Percentiles rank a stretch among this genome's conserved stretches.
Evolutionary conservation across 1,284 basidiomycete genomes (phyloP).

Genomic region (Meripilus lineatus): DNA sequence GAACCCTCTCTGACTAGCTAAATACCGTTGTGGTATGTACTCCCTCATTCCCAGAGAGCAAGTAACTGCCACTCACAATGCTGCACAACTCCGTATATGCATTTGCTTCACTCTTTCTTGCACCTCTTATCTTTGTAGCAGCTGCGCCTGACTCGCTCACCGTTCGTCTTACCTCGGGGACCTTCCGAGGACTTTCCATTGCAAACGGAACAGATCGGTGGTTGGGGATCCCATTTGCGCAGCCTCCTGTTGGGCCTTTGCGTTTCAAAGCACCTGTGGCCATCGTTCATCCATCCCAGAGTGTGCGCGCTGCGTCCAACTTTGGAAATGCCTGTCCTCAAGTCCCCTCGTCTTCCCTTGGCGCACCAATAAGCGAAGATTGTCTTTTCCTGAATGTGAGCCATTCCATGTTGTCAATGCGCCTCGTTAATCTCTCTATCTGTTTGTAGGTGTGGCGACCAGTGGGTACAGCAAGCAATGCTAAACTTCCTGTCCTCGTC

Average conservation of each 20-base stretch:
- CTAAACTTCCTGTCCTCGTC: constrained; percentile 42
- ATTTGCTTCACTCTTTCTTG: too few species aligned
- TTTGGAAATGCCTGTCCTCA: constrained; percentile 62
- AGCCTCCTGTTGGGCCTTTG: constrained; percentile 48
- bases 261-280: constrained; percentile 59
- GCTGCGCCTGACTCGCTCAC: constrained; percentile 27
- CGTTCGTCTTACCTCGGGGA: constrained; percentile 36
- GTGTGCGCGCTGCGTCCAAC: constrained; percentile 37
- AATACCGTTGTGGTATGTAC: too few species aligned
- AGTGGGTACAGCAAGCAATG: constrained; percentile 24
- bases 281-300: constrained; percentile 31
- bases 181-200: constrained; percentile 39
- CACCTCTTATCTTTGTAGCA: too few species aligned
- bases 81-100: too few species aligned
- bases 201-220: constrained; percentile 43
- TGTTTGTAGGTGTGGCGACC: constrained; percentile 38
- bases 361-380: constrained; percentile 48
- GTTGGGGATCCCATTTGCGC: constrained; percentile 66
- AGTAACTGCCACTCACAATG: too few species aligned
- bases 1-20: too few species aligned
- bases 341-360: constrained; percentile 31
- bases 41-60: too few species aligned
- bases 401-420: background rate
- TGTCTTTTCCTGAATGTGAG: constrained; percentile 48
- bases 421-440: background rate